phyloP scores from a whole-genome alignment of 1,139 yeast genomes.

The Blastobotrys aristatus region DNA sequence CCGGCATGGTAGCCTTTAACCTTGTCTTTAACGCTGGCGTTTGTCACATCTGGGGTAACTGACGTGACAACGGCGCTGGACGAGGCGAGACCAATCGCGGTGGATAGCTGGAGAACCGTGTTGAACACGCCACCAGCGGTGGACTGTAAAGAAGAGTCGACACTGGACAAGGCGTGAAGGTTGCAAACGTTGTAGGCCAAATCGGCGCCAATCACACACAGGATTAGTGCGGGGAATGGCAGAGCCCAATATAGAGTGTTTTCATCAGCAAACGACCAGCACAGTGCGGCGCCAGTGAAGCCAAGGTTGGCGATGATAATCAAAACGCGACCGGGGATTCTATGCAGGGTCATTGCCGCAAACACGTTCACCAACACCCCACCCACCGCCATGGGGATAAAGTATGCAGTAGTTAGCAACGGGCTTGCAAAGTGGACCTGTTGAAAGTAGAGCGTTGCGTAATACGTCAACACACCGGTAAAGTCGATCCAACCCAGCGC shows the following conservation, averaged over 20 bases:
- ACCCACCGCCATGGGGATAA: slow-evolving; percentile 37
- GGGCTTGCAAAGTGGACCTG: slow-evolving; percentile 35
- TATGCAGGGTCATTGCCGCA: slow-evolving; percentile 42
- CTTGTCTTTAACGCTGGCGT: slow-evolving; percentile 26
- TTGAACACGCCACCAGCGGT: slow-evolving; percentile 46
- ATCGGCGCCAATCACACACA: slow-evolving; percentile 44
- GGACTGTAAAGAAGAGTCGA: slow-evolving; percentile 37
- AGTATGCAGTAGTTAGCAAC: slow-evolving; percentile 40
- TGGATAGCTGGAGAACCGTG: slow-evolving; percentile 38
- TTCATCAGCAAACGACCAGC: slow-evolving; percentile 40
- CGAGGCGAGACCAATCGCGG: slow-evolving; percentile 41
- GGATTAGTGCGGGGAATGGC: slow-evolving; percentile 40
- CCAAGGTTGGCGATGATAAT: slow-evolving; percentile 35
- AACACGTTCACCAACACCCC: slow-evolving; percentile 39
- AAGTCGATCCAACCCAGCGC: slow-evolving; percentile 39
- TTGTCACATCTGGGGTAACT: slow-evolving; percentile 32
- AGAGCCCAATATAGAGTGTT: slow-evolving; percentile 40
- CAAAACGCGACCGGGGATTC: slow-evolving; percentile 38
- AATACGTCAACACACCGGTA: slow-evolving; percentile 38
- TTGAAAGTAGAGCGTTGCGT: slow-evolving; percentile 41
- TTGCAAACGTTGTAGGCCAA: slow-evolving; percentile 42
- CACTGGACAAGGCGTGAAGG: slow-evolving; percentile 40
- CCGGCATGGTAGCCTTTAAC: slow-evolving; percentile 38
- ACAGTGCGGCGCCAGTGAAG: slow-evolving; percentile 34
- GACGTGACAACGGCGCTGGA: slow-evolving; percentile 37